Evolutionary conservation across 1,284 basidiomycete species (phyloP).

Genomic region (Papiliotrema terrestris): DNA sequence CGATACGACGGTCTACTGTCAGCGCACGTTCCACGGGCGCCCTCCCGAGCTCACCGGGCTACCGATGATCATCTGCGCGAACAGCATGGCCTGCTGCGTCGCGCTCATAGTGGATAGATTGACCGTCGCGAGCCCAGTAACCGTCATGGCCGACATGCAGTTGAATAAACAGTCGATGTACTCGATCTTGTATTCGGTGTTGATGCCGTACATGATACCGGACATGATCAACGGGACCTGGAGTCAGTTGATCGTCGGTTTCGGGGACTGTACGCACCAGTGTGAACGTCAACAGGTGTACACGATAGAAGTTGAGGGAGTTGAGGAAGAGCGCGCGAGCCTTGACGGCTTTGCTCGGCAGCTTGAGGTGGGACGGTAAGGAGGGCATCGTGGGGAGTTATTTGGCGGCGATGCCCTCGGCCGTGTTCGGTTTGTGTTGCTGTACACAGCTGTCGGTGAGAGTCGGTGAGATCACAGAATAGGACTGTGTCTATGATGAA

Average conservation of each 20-base stretch:
- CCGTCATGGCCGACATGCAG: slow-evolving; percentile 54
- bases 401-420: too few species aligned
- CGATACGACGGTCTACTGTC: slow-evolving; percentile 36
- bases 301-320: slow-evolving; percentile 47
- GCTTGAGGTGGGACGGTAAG: slow-evolving; percentile 16
- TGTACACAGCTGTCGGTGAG: too few species aligned
- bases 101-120: slow-evolving; percentile 50
- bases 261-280: slow-evolving; percentile 35
- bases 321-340: slow-evolving; percentile 15
- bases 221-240: slow-evolving; percentile 51
- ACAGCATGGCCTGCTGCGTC: slow-evolving; percentile 53
- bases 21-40: background rate
- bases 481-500: too few species aligned
- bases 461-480: too few species aligned
- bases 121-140: slow-evolving; percentile 53
- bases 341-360: slow-evolving; percentile 17
- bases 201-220: slow-evolving; percentile 50
- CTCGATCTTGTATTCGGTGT: slow-evolving; percentile 46
- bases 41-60: slow-evolving; percentile 36
- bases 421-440: too few species aligned
- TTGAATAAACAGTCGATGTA: slow-evolving; percentile 53
- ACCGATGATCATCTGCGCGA: slow-evolving; percentile 48
- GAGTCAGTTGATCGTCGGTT: background rate
- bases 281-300: slow-evolving; percentile 51
- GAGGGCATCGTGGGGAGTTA: background rate